Percentiles rank a stretch among this genome's conserved stretches.
Conservation (phyloP, 768 basidiomycete genomes). For the Agaricus subrufescens region DNA sequence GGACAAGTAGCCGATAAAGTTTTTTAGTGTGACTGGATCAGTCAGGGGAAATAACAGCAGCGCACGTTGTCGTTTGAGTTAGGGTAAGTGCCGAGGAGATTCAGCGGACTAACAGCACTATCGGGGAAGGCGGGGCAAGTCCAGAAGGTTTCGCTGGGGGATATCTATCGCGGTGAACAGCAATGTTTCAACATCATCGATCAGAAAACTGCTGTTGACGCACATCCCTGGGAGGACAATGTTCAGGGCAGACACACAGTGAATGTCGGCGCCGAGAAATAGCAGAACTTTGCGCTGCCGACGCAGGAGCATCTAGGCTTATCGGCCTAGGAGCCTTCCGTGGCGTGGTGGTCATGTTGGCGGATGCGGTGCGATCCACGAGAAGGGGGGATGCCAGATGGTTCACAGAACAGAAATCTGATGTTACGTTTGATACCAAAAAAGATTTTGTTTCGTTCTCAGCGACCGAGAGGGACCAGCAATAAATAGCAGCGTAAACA, state of each 20-base stretch:
- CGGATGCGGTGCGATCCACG: background rate
- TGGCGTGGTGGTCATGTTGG: background rate
- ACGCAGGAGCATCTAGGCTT: background rate
- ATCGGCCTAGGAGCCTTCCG: background rate
- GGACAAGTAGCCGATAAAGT: background rate
- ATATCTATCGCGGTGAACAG: background rate
- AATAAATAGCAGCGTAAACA: background rate
- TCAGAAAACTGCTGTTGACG: background rate
- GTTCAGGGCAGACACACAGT: slow-evolving; percentile 2
- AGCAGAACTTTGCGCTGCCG: background rate
- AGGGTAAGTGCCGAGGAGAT: background rate
- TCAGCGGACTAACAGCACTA: background rate
- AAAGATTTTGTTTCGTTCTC: background rate
- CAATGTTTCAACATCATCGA: background rate
- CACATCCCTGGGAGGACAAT: slow-evolving; percentile 2
- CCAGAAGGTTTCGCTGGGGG: background rate
- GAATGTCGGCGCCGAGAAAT: background rate
- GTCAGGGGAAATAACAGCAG: background rate
- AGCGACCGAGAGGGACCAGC: background rate
- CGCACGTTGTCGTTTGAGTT: background rate
- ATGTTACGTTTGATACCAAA: background rate
- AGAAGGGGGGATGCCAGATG: background rate
- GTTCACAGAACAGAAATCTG: background rate
- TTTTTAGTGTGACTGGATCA: background rate
- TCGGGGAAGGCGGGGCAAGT: background rate